phyloP scores from a whole-genome alignment of 257 asterid genomes.

The Prunella vulgaris region DNA sequence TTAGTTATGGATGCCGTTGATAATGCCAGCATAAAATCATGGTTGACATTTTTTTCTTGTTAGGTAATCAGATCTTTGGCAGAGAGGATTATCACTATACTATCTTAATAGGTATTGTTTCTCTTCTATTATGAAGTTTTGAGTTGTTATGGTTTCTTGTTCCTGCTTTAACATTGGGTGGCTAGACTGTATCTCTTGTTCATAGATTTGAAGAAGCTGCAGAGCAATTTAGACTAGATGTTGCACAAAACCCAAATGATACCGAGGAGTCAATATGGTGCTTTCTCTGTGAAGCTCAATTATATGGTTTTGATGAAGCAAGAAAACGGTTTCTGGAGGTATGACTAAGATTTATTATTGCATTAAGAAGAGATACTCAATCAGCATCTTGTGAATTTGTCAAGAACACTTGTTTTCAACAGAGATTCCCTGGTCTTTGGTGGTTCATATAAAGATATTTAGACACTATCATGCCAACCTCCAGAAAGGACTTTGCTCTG shows the following conservation, averaged over 20 bases:
- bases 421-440: not conserved
- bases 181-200: conserved; percentile 3
- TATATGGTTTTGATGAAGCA: conserved; percentile 80
- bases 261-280: conserved; percentile 99
- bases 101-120: conserved; percentile 69
- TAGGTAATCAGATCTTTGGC: conserved; percentile 82
- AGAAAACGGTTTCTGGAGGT: conserved; percentile 78
- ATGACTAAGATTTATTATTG: not conserved
- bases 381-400: not conserved
- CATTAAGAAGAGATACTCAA: not conserved
- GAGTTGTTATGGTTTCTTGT: not conserved
- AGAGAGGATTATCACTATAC: conserved; percentile 85
- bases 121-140: not conserved
- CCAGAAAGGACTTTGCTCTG: not conserved
- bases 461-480: not conserved
- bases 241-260: conserved; percentile 93
- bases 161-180: conserved; percentile 7
- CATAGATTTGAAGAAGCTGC: conserved; percentile 83
- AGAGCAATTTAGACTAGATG: conserved; percentile 82
- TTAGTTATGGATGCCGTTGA: not conserved
- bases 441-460: not conserved
- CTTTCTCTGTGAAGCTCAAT: conserved; percentile 91
- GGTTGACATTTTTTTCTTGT: not conserved
- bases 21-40: not conserved
- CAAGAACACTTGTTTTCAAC: not conserved